A percentile compares a stretch with the other conserved stretches of the same genome.
These are phyloP conservation scores for Cercospora nicotianae DNA, from an alignment of 2,329 filamentous ascomycete species.

Conservation along the genomic window DNA sequence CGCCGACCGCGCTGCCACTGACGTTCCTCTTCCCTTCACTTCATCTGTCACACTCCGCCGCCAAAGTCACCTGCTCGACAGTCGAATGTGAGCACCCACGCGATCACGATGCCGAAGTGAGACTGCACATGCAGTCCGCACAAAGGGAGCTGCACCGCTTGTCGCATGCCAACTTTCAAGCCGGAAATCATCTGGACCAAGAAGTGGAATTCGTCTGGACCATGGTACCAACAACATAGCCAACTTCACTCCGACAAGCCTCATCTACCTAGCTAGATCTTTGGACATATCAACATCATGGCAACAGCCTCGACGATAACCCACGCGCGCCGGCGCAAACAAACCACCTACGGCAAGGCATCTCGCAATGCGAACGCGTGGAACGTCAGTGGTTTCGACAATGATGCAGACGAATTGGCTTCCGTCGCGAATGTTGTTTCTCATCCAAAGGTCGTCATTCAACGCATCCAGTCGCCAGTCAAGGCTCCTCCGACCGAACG, in stretches of 20 bases:
- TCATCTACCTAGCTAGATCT: neutral
- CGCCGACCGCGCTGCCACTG: neutral
- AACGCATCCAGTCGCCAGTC: conserved; percentile 3
- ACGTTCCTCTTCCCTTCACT: neutral
- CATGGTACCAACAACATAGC: neutral
- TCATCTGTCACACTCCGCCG: neutral
- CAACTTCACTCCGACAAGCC: neutral
- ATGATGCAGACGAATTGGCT: conserved; percentile 26
- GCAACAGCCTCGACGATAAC: conserved; percentile 20
- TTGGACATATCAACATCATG: conserved; percentile 12
- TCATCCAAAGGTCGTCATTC: conserved; percentile 2
- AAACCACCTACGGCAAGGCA: conserved; percentile 30
- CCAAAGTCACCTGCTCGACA: neutral
- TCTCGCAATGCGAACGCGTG: conserved; percentile 26
- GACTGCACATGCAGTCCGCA: neutral
- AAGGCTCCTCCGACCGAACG: neutral
- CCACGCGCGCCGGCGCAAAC: conserved; percentile 28
- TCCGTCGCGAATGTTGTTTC: neutral
- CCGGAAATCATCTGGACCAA: neutral
- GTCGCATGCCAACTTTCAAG: neutral
- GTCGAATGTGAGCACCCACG: neutral
- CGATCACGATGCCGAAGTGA: conserved; percentile 3
- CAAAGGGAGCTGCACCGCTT: neutral
- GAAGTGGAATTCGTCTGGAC: neutral
- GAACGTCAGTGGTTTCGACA: conserved; percentile 20